Evolutionary conservation across 148 eudicot species (phyloP), one percentile per base, ranked within the genome.

Genomic region (Rhododendron henanense): DNA sequence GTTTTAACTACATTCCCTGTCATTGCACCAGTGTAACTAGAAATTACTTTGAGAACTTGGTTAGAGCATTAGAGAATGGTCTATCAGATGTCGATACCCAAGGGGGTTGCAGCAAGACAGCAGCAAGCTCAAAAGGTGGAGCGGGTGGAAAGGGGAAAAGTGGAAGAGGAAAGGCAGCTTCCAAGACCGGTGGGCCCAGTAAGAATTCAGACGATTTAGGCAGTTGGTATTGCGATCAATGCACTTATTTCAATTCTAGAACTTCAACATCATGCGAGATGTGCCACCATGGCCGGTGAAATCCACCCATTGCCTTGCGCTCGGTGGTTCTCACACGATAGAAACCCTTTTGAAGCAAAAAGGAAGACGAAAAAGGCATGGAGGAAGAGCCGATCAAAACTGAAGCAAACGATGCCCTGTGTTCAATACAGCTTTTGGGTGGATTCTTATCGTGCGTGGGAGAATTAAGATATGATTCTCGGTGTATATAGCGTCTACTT

Each of bases 51-150:
- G 98, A 93, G 89, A 94, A 96, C 87, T 88, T 96, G 88, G 94
- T 96, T 50, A 90, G 92, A 86, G 98, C 98, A 81, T 90, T 96
- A 85, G 98, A 96, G 90, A 96, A 93, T 79, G 93, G 93, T 84
- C 90, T 96, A 39, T 84, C 92, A 0, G 98, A 96, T 80, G 94
- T 94, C 53, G 85, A 91, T 88, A 78, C 93, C 25, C 91, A 91
- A 74, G 95, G 87, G 51, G 92, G 91, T 51, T 73, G 84, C 75
- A 92, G 95, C 84, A 87, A 83, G 53, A 78, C 91, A 19, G 63
- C 81, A 74, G 21, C 61, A 18, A 90, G 91, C 83, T 88, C 93
- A 76, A 93, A 91, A 78, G 88, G 41, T 47, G 83, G 55, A 47
- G 91, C 86, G 6, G 87, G 83, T 57, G 85, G 91, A 80, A 93